Evolutionary conservation across 768 basidiomycete species (phyloP).

Genomic region (Cubamyces sp.): DNA sequence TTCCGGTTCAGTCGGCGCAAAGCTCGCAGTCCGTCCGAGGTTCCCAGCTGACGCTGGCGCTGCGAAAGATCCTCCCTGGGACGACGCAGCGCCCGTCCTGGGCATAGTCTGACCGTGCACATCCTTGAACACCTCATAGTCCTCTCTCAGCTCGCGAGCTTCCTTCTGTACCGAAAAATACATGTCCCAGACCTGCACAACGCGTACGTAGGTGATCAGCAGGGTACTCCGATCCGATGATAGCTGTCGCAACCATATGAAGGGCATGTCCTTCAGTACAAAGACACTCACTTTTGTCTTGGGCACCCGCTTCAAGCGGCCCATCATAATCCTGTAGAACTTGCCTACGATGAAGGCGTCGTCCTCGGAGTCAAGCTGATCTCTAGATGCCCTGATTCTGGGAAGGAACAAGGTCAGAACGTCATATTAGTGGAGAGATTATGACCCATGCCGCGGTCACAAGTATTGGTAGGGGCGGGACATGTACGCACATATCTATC

Average conservation of each 20-base stretch:
- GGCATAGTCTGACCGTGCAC: neutral
- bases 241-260: too few relatives aligned
- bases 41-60: too few relatives aligned
- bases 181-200: neutral
- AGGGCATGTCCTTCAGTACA: too few relatives aligned
- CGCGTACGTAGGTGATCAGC: neutral
- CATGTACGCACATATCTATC: too few relatives aligned
- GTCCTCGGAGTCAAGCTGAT: neutral
- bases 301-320: neutral
- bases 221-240: neutral
- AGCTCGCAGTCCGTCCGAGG: too few relatives aligned
- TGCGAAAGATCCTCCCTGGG: too few relatives aligned
- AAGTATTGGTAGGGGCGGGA: too few relatives aligned
- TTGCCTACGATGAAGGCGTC: neutral
- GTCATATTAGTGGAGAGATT: too few relatives aligned
- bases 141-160: neutral
- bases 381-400: neutral
- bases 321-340: neutral
- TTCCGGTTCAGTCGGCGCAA: too few relatives aligned
- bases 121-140: neutral
- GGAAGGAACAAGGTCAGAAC: neutral
- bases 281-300: neutral
- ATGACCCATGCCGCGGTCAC: too few relatives aligned
- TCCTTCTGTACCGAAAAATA: neutral
- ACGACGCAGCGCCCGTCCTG: neutral